Base-by-base conservation (phyloP, 1,139 yeast species). In the Yamadazyma taylorii region DNA sequence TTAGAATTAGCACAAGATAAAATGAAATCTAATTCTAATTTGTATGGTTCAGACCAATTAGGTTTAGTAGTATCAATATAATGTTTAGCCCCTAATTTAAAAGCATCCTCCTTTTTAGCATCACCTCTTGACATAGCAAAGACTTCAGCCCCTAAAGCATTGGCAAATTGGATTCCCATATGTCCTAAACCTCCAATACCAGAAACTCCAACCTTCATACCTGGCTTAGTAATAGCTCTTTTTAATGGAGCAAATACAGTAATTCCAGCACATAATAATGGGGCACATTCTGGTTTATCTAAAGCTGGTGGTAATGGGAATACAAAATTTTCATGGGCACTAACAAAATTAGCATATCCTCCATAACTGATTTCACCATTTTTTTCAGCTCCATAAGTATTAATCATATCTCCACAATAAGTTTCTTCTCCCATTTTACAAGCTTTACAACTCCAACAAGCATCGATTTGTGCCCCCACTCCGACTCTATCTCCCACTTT, bases 191-290 rank as follows among this genome's bases (percentile, higher is more conserved):
- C 71, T 45, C 71, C 72, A 46, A 65, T 69, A 35, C 73, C 72
- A 33, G 63, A 60, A 37, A 72, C 58, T 36, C 76, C 79, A 42
- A 69, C 69, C 40, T 57, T 57, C 24, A 55, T 55, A 30, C 52
- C 60, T 19, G 55, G 52, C 27, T 51, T 55, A 39, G 56, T 47
- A 23, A 61, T 48, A 42, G 58, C 55, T 52, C 68, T 56, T 37
- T 58, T 61, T 42, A 79, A 54, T 25, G 85, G 85, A n/a, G 79
- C 66, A 60, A 61, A 79, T 4, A 72, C 77, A 15, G 85, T 79
- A 50, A 78, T 63, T 40, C 85, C 85, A 29, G 80, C 85, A 60
- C 85, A 80, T 59, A 80, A 60, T 55, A 79, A 62, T 15, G 85
- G 85, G n/a, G 83, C 84, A 27, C 75, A 82, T 39, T 61, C 60